Evolutionary conservation across 2,329 filamentous ascomycete species (phyloP).

Genomic region (Epichloe sibirici): DNA sequence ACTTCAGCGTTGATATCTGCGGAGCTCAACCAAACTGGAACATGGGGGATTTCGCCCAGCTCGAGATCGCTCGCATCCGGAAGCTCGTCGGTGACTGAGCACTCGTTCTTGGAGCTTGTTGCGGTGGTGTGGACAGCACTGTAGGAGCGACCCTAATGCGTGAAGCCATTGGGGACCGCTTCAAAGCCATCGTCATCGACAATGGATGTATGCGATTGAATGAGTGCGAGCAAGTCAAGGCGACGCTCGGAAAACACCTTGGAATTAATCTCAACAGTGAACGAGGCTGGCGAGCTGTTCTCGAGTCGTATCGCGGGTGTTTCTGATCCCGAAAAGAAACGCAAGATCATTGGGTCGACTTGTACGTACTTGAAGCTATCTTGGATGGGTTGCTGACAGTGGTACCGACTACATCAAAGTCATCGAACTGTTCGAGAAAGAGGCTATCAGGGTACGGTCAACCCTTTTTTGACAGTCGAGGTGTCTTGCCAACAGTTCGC

Average conservation of each 20-base stretch:
- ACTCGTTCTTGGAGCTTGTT: constrained; percentile 55
- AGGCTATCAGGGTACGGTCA: constrained; percentile 34
- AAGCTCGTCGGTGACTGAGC: constrained; percentile 68
- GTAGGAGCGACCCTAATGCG: constrained; percentile 80
- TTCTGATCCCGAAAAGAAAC: constrained; percentile 67
- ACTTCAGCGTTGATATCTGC: constrained; percentile 80
- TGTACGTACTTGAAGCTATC: neutral
- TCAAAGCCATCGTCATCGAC: constrained; percentile 62
- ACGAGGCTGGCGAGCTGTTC: constrained; percentile 69
- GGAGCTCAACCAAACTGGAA: constrained; percentile 65
- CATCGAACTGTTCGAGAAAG: constrained; percentile 62
- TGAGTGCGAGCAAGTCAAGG: constrained; percentile 71
- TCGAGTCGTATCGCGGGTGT: constrained; percentile 65
- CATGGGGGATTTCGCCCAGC: constrained; percentile 72
- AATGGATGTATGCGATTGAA: constrained; percentile 74
- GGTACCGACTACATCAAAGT: constrained; percentile 48
- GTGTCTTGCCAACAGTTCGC: too few species aligned
- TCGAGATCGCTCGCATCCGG: constrained; percentile 71
- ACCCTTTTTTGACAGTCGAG: too few species aligned
- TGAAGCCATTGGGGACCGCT: constrained; percentile 56
- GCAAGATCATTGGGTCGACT: constrained; percentile 64
- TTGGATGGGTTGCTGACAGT: too few species aligned
- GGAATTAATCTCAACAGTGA: constrained; percentile 86
- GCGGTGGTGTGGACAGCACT: constrained; percentile 80
- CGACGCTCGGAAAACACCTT: constrained; percentile 65